phyloP scores from a whole-genome alignment of 1,284 basidiomycete species.

The Trametes hirsuta region DNA sequence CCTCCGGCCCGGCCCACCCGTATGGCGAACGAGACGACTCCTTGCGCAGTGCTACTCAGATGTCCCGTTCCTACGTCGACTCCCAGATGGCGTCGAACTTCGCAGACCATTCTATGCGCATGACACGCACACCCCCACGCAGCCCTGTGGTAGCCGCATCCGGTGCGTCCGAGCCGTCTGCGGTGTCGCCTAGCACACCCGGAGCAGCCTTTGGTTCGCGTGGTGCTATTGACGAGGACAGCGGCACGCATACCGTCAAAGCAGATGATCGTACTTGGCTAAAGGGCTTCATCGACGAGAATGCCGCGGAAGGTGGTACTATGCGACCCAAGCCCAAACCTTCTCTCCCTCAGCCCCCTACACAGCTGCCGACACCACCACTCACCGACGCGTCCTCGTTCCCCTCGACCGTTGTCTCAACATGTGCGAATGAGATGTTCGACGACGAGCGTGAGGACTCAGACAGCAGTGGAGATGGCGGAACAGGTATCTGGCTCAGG shows the following conservation, averaged over 20 bases:
- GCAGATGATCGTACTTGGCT: slow-evolving; percentile 21
- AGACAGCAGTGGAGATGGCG: slow-evolving; percentile 47
- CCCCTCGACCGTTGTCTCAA: neutral
- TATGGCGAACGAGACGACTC: slow-evolving; percentile 10
- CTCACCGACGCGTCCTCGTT: slow-evolving; percentile 15
- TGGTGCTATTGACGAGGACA: slow-evolving; percentile 22
- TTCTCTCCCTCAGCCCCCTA: slow-evolving; percentile 9
- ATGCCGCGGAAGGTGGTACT: slow-evolving; percentile 23
- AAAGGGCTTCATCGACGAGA: slow-evolving; percentile 28
- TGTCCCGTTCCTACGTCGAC: slow-evolving; percentile 9
- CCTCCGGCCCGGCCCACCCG: slow-evolving; percentile 5
- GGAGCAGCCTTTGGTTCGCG: slow-evolving; percentile 14
- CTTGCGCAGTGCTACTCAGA: neutral
- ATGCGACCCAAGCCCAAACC: slow-evolving; percentile 17
- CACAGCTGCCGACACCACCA: slow-evolving; percentile 22
- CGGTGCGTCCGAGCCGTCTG: neutral
- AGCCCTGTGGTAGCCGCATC: slow-evolving; percentile 51
- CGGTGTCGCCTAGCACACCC: slow-evolving; percentile 5
- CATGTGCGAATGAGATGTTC: slow-evolving; percentile 1
- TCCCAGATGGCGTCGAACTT: slow-evolving; percentile 2
- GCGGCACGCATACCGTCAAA: slow-evolving; percentile 13
- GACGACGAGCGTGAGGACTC: slow-evolving; percentile 42
- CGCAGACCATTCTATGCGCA: slow-evolving; percentile 5
- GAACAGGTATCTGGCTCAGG: slow-evolving; percentile 37
- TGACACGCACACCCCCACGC: slow-evolving; percentile 48